These are phyloP conservation scores for Crithidia thermophila DNA, from an alignment of 208 protist genomes.

Conservation along the genomic window DNA sequence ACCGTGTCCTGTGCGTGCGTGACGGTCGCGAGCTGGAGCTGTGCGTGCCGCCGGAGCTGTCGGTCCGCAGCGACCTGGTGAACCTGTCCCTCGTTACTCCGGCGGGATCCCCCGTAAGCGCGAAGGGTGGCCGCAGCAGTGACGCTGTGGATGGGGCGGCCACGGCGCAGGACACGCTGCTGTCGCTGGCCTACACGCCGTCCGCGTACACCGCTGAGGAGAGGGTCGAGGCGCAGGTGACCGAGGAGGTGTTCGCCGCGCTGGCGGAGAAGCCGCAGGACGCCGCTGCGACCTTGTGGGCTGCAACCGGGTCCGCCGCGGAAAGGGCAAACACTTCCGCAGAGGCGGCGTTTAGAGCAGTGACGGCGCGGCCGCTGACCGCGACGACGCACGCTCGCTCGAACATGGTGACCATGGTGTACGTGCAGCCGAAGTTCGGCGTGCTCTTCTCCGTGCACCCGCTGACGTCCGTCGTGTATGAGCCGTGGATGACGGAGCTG, in stretches of 20 bases:
- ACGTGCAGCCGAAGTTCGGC: slow-evolving; percentile 46
- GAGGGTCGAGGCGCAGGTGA: slow-evolving; percentile 2
- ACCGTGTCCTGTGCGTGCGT: slow-evolving; percentile 23
- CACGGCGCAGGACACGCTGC: neutral
- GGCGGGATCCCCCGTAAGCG: neutral
- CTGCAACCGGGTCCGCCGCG: neutral
- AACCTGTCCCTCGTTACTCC: neutral
- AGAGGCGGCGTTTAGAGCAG: neutral
- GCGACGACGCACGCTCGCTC: slow-evolving; percentile 10
- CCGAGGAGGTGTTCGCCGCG: slow-evolving; percentile 10
- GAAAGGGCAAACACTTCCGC: slow-evolving; percentile 10
- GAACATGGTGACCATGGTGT: slow-evolving; percentile 41
- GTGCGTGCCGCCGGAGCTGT: slow-evolving; percentile 22
- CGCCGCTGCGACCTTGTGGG: slow-evolving; percentile 21
- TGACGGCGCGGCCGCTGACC: slow-evolving; percentile 17
- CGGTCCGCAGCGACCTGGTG: slow-evolving; percentile 7
- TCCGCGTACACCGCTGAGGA: slow-evolving; percentile 11
- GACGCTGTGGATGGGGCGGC: neutral
- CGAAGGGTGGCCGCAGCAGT: neutral
- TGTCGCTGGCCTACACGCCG: slow-evolving; percentile 17
- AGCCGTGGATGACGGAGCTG: slow-evolving; percentile 50
- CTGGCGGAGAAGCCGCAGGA: slow-evolving; percentile 14
- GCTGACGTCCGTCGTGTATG: slow-evolving; percentile 37
- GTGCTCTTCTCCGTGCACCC: slow-evolving; percentile 55
- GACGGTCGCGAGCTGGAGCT: slow-evolving; percentile 29